Percentiles rank a stretch among this genome's conserved stretches.
Evolutionary conservation across 2,329 filamentous ascomycete species (phyloP).

Genomic region (Aureobasidium pullulans): DNA sequence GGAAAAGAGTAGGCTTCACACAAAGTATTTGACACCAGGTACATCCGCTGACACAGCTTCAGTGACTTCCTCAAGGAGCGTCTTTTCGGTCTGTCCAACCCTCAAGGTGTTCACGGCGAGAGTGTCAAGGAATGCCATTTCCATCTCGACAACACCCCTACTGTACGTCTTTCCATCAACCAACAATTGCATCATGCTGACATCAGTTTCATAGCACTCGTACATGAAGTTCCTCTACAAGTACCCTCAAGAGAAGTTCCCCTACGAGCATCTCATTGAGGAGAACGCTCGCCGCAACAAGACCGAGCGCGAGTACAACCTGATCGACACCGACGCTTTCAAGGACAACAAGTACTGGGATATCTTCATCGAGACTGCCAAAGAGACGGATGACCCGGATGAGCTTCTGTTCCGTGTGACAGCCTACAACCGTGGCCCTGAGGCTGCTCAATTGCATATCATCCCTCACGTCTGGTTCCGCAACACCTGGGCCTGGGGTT

Average conservation of each 20-base stretch:
- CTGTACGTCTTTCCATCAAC: conserved; percentile 39
- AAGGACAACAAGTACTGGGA: conserved; percentile 92
- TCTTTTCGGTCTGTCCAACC: conserved; percentile 89
- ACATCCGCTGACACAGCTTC: conserved; percentile 23
- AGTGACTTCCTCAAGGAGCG: conserved; percentile 92
- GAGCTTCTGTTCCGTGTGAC: conserved; percentile 91
- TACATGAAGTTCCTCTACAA: conserved; percentile 99
- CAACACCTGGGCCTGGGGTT: conserved; percentile 95
- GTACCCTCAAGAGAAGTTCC: conserved; percentile 85
- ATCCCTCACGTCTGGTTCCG: conserved; percentile 94
- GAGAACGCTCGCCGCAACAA: conserved; percentile 74
- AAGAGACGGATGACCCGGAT: conserved; percentile 85
- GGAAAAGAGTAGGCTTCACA: conserved; percentile 66
- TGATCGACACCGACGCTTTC: conserved; percentile 82
- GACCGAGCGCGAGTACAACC: conserved; percentile 80
- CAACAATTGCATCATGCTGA: conserved; percentile 9
- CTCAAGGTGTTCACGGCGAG: conserved; percentile 94
- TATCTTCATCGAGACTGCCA: conserved; percentile 92
- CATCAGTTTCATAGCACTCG: conserved; percentile 60
- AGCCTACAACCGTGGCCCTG: conserved; percentile 89
- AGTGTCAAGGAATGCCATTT: conserved; percentile 96
- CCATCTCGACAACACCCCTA: conserved; percentile 88
- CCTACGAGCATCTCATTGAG: conserved; percentile 78
- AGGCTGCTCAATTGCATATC: conserved; percentile 86
- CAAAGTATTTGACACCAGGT: background rate